These are phyloP conservation scores for Paxillus ammoniavirescens DNA, from an alignment of 768 basidiomycete species.

Conservation along the genomic window DNA sequence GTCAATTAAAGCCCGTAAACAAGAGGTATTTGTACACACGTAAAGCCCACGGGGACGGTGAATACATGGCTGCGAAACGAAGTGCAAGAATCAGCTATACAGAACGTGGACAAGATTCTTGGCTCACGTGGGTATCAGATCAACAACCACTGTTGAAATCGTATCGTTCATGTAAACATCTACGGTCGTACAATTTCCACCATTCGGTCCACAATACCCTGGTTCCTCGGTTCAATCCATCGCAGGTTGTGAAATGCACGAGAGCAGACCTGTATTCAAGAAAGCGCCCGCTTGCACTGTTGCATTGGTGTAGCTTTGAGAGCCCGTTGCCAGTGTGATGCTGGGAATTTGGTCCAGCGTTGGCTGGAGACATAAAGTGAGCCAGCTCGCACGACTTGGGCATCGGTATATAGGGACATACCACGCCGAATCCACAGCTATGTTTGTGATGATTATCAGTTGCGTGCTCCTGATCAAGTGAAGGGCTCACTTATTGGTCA, in stretches of 20 bases:
- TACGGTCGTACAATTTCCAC: constrained; percentile 3
- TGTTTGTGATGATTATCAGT: background rate
- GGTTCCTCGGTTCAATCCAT: background rate
- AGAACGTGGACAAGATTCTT: background rate
- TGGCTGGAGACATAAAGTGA: background rate
- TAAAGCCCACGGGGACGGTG: constrained; percentile 2
- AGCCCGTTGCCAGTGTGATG: constrained; percentile 1
- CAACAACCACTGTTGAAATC: background rate
- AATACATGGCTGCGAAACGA: background rate
- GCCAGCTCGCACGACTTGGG: too few relatives aligned
- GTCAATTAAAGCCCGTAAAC: background rate
- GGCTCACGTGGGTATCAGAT: constrained; percentile 3
- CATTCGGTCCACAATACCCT: constrained; percentile 6
- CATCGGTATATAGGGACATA: background rate
- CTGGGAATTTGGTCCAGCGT: constrained; percentile 2
- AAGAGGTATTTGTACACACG: background rate
- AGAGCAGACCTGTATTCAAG: background rate
- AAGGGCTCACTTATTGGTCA: constrained; percentile 2
- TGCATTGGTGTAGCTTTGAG: constrained; percentile 1
- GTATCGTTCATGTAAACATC: constrained; percentile 2
- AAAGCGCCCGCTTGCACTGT: constrained; percentile 4
- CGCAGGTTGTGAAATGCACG: background rate
- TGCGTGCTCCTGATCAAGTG: too few relatives aligned
- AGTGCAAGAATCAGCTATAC: background rate
- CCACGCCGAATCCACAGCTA: constrained; percentile 2